Percentiles rank a stretch among this genome's conserved stretches.
These are phyloP conservation scores for Allium fistulosum DNA, from an alignment of 106 monocot genomes.

Conservation along the genomic window DNA sequence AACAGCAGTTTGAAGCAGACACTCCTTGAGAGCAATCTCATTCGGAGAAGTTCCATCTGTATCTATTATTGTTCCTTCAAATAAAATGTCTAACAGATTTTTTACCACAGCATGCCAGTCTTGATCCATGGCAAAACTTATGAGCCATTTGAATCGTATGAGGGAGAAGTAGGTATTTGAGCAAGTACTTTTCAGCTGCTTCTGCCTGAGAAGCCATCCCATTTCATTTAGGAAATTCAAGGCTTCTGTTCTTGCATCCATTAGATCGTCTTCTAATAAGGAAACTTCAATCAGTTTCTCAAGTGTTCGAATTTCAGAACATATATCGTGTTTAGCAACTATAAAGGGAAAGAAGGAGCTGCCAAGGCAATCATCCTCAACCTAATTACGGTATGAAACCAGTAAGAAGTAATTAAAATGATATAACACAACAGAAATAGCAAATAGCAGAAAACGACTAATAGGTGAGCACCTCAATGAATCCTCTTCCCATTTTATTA, in stretches of 20 bases:
- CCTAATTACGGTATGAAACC: slow-evolving; percentile 19
- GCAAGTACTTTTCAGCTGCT: slow-evolving; percentile 13
- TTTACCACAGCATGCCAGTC: slow-evolving; percentile 74
- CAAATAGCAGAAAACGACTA: background rate
- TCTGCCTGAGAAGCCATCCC: slow-evolving; percentile 72
- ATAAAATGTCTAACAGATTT: slow-evolving; percentile 62
- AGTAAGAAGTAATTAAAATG: background rate
- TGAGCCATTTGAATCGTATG: slow-evolving; percentile 44
- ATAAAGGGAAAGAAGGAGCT: slow-evolving; percentile 72
- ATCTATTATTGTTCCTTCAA: slow-evolving; percentile 29
- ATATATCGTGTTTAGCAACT: slow-evolving; percentile 73
- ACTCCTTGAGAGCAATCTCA: slow-evolving; percentile 31
- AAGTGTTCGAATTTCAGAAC: slow-evolving; percentile 60
- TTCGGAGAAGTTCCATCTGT: slow-evolving; percentile 19
- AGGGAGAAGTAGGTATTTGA: slow-evolving; percentile 18
- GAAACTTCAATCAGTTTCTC: slow-evolving; percentile 25
- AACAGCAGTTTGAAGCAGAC: slow-evolving; percentile 61
- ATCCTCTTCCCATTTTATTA: slow-evolving; percentile 62
- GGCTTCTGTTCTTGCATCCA: slow-evolving; percentile 27
- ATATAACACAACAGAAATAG: slow-evolving; percentile 1
- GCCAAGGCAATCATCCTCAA: slow-evolving; percentile 66
- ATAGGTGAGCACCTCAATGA: slow-evolving; percentile 52
- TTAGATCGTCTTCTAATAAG: slow-evolving; percentile 2
- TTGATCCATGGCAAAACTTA: slow-evolving; percentile 51
- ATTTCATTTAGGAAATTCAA: slow-evolving; percentile 71